Conservation (phyloP, 306 rosid genomes). For the Dalbergia cultrata region DNA sequence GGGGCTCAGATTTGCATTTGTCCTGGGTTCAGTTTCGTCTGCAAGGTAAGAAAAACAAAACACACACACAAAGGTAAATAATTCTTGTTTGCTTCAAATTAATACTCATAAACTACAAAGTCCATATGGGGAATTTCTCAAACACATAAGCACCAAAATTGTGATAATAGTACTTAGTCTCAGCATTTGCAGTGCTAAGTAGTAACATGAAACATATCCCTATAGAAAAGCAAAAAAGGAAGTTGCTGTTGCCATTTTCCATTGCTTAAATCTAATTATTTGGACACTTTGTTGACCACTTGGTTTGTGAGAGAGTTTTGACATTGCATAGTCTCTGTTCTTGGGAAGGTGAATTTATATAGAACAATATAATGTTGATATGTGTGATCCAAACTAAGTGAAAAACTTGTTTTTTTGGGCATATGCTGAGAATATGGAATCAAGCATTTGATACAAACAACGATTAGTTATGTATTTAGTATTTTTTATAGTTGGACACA, state of each 20-base stretch:
- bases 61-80: not conserved
- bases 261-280: slow-evolving; percentile 33
- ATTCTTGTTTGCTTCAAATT: not conserved
- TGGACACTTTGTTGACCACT: slow-evolving; percentile 10
- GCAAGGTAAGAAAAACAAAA: too few relatives aligned
- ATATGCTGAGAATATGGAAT: slow-evolving; percentile 60
- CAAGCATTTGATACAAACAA: slow-evolving; percentile 53
- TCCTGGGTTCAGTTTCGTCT: slow-evolving; percentile 52
- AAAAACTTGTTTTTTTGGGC: slow-evolving; percentile 40
- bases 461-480: not conserved
- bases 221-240: slow-evolving; percentile 51
- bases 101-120: not conserved
- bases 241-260: slow-evolving; percentile 31
- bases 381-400: slow-evolving; percentile 41
- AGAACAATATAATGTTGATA: slow-evolving; percentile 8
- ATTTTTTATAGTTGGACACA: not conserved
- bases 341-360: slow-evolving; percentile 34
- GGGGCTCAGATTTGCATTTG: slow-evolving; percentile 56
- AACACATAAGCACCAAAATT: not conserved
- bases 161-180: slow-evolving; percentile 40
- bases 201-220: slow-evolving; percentile 56
- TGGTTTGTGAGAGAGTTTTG: not conserved
- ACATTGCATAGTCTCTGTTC: slow-evolving; percentile 28
- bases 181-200: slow-evolving; percentile 52
- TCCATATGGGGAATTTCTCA: not conserved